phyloP scores from a whole-genome alignment of 73 alveolate genomes.

The Durusdinium trenchii region DNA sequence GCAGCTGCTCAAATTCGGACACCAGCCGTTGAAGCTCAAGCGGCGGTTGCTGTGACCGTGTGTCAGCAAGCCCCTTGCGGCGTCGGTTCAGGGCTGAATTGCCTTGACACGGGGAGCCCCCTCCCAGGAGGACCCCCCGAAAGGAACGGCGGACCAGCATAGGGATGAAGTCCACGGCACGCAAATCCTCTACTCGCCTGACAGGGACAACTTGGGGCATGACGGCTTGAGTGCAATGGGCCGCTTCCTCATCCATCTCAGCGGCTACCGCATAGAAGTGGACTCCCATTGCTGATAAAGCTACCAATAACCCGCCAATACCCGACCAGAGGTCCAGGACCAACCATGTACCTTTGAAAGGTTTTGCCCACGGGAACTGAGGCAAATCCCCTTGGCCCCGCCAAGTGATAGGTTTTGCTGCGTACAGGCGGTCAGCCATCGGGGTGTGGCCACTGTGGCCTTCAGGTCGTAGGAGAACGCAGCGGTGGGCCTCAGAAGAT shows the following conservation, averaged over 20 bases:
- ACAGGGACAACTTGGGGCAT: background rate
- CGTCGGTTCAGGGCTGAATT: background rate
- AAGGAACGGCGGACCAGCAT: background rate
- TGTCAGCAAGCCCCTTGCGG: background rate
- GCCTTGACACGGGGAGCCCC: conserved; percentile 2
- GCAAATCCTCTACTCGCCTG: background rate
- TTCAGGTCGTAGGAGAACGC: background rate
- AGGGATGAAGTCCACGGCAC: background rate
- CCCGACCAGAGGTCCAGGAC: background rate
- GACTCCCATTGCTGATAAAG: background rate
- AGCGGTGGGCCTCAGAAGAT: background rate
- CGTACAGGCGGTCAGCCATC: background rate
- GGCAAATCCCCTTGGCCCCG: background rate
- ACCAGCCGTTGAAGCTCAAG: background rate
- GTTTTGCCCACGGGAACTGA: background rate
- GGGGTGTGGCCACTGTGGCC: background rate
- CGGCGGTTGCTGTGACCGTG: background rate
- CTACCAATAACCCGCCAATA: background rate
- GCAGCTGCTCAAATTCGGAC: background rate
- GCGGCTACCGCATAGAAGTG: background rate
- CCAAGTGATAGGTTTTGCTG: too few species aligned
- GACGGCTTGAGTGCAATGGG: background rate
- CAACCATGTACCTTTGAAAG: background rate
- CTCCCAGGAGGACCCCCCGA: background rate
- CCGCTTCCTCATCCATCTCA: background rate